A percentile compares a stretch with the other conserved stretches of the same genome.
phyloP scores from a whole-genome alignment of 108 stramenopile genomes.

The Mediolabrus comicus region DNA sequence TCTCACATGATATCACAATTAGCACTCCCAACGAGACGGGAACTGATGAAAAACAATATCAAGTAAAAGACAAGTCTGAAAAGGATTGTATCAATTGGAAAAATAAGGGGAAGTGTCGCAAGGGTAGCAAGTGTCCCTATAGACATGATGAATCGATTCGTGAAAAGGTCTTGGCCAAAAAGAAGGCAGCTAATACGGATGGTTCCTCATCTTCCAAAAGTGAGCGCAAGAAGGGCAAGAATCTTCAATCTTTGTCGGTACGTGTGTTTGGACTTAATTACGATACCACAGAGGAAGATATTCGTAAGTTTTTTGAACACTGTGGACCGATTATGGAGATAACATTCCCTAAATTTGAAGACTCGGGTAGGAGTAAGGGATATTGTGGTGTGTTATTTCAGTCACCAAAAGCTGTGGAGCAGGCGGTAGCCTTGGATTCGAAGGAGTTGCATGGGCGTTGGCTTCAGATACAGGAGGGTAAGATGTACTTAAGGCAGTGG shows the following conservation, averaged over 20 bases:
- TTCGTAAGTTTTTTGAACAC: slow-evolving; percentile 54
- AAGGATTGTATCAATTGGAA: slow-evolving; percentile 83
- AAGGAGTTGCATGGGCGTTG: slow-evolving; percentile 57
- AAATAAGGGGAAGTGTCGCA: slow-evolving; percentile 81
- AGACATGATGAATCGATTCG: slow-evolving; percentile 61
- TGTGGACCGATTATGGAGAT: slow-evolving; percentile 63
- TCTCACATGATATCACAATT: slow-evolving; percentile 55
- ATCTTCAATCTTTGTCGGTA: slow-evolving; percentile 57
- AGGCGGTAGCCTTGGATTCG: slow-evolving; percentile 47
- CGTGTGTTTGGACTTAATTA: slow-evolving; percentile 84
- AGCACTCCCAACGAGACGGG: neutral
- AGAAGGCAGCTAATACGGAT: slow-evolving; percentile 11
- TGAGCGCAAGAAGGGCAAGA: slow-evolving; percentile 35
- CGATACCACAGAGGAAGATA: slow-evolving; percentile 64
- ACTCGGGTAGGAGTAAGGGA: slow-evolving; percentile 72
- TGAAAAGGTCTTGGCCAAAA: slow-evolving; percentile 43
- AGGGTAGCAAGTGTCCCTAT: slow-evolving; percentile 63
- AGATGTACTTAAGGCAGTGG: slow-evolving; percentile 63
- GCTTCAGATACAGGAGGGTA: slow-evolving; percentile 60
- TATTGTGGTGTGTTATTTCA: slow-evolving; percentile 77
- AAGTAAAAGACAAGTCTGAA: slow-evolving; percentile 13
- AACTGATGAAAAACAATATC: neutral
- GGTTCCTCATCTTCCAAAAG: neutral
- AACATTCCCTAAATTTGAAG: slow-evolving; percentile 75
- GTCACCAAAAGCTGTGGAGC: slow-evolving; percentile 64